These are phyloP conservation scores for Paspalum notatum DNA, from an alignment of 176 grass and related monocot genomes.

Conservation along the genomic window DNA sequence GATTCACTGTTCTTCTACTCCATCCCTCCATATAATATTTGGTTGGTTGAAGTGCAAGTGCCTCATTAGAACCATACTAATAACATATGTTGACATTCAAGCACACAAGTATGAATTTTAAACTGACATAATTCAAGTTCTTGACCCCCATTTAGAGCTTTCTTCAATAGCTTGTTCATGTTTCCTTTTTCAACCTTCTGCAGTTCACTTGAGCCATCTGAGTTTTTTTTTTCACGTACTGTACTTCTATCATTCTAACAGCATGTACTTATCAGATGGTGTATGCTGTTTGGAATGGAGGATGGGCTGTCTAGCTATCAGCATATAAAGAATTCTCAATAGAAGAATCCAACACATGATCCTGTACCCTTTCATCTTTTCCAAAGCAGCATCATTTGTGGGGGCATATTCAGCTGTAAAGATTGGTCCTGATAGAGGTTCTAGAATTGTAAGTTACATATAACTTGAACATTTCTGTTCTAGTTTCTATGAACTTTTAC, in stretches of 20 bases:
- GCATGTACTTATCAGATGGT: conserved; percentile 40
- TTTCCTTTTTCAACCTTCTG: conserved; percentile 18
- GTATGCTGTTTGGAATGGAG: conserved; percentile 31
- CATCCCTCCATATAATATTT: neutral
- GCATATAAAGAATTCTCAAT: conserved; percentile 38
- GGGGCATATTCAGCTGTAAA: conserved; percentile 59
- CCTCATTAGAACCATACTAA: conserved; percentile 22
- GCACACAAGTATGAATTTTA: conserved; percentile 40
- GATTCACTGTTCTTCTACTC: conserved; percentile 16
- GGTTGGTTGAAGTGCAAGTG: conserved; percentile 4
- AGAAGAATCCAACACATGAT: conserved; percentile 45
- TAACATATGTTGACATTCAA: conserved; percentile 59
- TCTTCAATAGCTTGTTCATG: neutral
- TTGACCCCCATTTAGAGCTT: conserved; percentile 37
- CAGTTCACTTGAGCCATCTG: neutral
- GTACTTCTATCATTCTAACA: conserved; percentile 14
- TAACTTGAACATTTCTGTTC: conserved; percentile 40
- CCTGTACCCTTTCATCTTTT: conserved; percentile 47
- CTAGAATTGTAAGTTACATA: conserved; percentile 51
- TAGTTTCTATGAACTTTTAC: conserved; percentile 9
- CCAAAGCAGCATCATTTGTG: conserved; percentile 58
- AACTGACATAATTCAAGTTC: conserved; percentile 45
- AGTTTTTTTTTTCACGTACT: conserved; percentile 6
- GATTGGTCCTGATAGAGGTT: conserved; percentile 45
- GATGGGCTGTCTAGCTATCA: conserved; percentile 49